Conservation (phyloP, 2,329 filamentous ascomycete genomes). For the Pezicula radicicola region DNA sequence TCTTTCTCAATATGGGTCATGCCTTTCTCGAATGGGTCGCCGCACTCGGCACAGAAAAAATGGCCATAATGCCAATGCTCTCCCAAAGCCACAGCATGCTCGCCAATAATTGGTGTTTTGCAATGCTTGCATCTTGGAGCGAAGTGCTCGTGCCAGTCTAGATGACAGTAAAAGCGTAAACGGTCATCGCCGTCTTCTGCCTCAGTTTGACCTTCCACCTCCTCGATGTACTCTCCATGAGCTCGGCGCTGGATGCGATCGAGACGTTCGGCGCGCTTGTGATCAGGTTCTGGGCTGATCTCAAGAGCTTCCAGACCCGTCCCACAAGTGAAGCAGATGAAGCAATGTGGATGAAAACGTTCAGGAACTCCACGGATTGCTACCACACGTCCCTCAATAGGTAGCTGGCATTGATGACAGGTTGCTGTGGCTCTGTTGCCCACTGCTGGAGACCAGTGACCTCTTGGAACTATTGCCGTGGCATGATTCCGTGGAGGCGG, state of each 20-base stretch:
- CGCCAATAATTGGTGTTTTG: conserved; percentile 92
- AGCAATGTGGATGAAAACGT: conserved; percentile 92
- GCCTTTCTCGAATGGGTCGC: conserved; percentile 80
- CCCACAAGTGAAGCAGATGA: conserved; percentile 82
- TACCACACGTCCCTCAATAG: conserved; percentile 89
- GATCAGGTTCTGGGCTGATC: conserved; percentile 88
- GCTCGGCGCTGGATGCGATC: conserved; percentile 67
- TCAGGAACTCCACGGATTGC: conserved; percentile 68
- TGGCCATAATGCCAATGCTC: conserved; percentile 97
- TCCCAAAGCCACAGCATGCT: conserved; percentile 90
- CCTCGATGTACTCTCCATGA: conserved; percentile 55
- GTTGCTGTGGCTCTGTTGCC: conserved; percentile 60
- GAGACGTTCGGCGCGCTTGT: conserved; percentile 66
- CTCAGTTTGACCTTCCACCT: conserved; percentile 60
- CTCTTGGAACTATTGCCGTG: conserved; percentile 22
- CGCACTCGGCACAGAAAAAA: conserved; percentile 98
- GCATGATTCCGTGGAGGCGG: conserved; percentile 32
- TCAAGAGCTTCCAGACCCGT: conserved; percentile 91
- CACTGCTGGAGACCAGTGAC: conserved; percentile 57
- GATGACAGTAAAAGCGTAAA: conserved; percentile 89
- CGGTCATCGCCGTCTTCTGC: conserved; percentile 70
- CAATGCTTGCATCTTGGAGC: conserved; percentile 93
- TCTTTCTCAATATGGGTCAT: conserved; percentile 86
- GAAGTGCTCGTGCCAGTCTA: conserved; percentile 97
- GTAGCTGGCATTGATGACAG: conserved; percentile 79